A percentile compares a stretch with the other conserved stretches of the same genome.
Conservation (phyloP, 202 grass and related monocot genomes). For the Carex arenaria region DNA sequence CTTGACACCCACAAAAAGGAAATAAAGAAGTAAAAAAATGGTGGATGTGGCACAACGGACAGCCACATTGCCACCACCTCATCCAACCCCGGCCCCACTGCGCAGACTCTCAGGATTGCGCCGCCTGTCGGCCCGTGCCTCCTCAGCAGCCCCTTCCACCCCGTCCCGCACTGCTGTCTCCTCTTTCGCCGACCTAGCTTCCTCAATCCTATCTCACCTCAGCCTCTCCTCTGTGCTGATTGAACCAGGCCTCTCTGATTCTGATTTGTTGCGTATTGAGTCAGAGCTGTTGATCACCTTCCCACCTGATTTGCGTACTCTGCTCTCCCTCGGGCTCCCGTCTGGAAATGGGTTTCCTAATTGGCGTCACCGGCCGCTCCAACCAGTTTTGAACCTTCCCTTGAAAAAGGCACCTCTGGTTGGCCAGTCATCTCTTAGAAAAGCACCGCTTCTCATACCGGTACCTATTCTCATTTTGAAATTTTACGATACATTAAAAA, state of each 20-base stretch:
- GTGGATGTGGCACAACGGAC: slow-evolving; percentile 67
- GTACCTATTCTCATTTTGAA: slow-evolving; percentile 2
- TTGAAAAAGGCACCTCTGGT: slow-evolving; percentile 32
- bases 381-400: slow-evolving; percentile 46
- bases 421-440: slow-evolving; percentile 21
- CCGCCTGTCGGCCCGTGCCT: slow-evolving; percentile 69
- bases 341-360: slow-evolving; percentile 50
- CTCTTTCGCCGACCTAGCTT: slow-evolving; percentile 18
- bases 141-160: slow-evolving; percentile 37
- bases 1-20: neutral
- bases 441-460: slow-evolving; percentile 24
- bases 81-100: slow-evolving; percentile 46
- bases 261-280: slow-evolving; percentile 59
- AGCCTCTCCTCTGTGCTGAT: slow-evolving; percentile 37
- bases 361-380: slow-evolving; percentile 40
- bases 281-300: slow-evolving; percentile 56
- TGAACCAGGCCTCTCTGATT: slow-evolving; percentile 52
- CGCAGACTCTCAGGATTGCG: slow-evolving; percentile 65
- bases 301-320: slow-evolving; percentile 59
- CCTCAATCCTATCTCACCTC: slow-evolving; percentile 50
- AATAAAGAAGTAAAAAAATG: slow-evolving; percentile 26
- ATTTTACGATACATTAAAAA: neutral
- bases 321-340: slow-evolving; percentile 59
- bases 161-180: slow-evolving; percentile 38
- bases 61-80: slow-evolving; percentile 29